Evolutionary conservation across 257 asterid species (phyloP).

Genomic region (Solanum sparsipilum): DNA sequence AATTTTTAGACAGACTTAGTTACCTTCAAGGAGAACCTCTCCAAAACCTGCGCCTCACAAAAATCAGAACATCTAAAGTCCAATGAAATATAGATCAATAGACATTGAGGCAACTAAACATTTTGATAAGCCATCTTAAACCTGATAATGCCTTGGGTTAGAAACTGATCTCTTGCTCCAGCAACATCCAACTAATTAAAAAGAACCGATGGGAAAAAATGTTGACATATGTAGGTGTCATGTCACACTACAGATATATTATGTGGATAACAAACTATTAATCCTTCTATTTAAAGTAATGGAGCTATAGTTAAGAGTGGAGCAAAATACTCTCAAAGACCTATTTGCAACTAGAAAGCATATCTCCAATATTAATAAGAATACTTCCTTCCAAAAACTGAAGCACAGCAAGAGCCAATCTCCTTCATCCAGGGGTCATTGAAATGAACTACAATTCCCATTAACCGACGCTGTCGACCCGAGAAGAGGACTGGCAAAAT

Average conservation of each 20-base stretch:
- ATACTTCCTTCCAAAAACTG: background rate
- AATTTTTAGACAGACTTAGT: background rate
- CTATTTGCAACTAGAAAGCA: background rate
- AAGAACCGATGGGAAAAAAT: background rate
- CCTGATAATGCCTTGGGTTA: background rate
- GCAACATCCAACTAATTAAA: background rate
- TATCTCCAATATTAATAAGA: background rate
- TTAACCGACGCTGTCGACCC: background rate
- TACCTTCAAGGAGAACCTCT: background rate
- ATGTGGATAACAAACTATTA: background rate
- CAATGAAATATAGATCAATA: background rate
- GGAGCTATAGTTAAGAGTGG: background rate
- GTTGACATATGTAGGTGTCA: background rate
- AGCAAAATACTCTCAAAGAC: background rate
- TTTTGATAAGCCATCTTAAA: background rate
- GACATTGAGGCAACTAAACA: background rate
- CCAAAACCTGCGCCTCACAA: conserved; percentile 4
- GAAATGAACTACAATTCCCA: background rate
- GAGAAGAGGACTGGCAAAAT: background rate
- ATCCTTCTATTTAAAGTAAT: background rate
- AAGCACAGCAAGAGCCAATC: conserved; percentile 1
- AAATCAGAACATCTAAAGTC: background rate
- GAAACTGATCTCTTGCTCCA: background rate
- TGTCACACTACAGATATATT: background rate
- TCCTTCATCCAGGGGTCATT: background rate